Percentiles rank a stretch among this genome's conserved stretches.
These are phyloP conservation scores for Cucurbita moschata DNA, from an alignment of 306 rosid species.

Conservation along the genomic window DNA sequence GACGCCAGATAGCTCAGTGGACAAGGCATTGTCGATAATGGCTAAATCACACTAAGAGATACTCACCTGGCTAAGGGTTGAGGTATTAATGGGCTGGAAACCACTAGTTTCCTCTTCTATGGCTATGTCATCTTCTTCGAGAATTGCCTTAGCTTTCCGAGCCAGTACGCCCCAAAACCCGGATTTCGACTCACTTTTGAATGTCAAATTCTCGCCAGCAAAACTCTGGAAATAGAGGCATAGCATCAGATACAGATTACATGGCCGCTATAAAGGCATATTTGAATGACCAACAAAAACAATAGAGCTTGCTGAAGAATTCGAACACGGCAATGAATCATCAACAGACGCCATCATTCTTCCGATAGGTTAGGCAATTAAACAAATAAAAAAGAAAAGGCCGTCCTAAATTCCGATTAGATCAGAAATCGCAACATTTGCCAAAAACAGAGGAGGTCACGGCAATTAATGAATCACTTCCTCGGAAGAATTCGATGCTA, in stretches of 20 bases:
- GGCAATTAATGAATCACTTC: not conserved
- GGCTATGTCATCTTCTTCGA: conserved; percentile 48
- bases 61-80: conserved; percentile 41
- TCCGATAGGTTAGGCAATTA: not conserved
- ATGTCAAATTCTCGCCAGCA: conserved; percentile 20
- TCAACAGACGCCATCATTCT: not conserved
- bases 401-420: not conserved
- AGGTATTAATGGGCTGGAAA: conserved; percentile 19
- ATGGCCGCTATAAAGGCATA: not conserved
- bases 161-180: conserved; percentile 92
- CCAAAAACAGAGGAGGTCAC: not conserved
- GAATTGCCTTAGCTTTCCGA: conserved; percentile 73
- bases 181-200: conserved; percentile 24
- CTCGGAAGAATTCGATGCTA: not conserved
- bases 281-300: not conserved
- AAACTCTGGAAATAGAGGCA: conserved; percentile 37
- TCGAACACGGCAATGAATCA: not conserved
- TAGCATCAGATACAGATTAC: not conserved
- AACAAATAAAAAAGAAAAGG: not conserved
- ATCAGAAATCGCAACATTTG: not conserved
- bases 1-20: not conserved
- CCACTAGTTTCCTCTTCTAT: conserved; percentile 14
- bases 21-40: no score
- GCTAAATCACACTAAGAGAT: not conserved
- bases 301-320: not conserved